Evolutionary conservation across 768 basidiomycete species (phyloP).

Genomic region (Hypsizygus marmoreus): DNA sequence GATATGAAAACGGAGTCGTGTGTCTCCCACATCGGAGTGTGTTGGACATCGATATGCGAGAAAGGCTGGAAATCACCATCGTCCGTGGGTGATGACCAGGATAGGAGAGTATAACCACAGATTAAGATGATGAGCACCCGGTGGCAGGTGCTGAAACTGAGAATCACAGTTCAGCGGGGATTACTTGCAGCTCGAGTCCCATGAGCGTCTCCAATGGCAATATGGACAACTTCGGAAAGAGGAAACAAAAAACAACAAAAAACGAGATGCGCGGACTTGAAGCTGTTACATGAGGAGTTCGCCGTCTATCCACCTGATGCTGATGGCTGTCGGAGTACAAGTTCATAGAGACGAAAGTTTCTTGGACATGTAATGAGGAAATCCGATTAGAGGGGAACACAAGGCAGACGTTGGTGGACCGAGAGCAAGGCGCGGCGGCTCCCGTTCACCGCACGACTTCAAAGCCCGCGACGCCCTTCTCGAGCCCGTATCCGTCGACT

Average conservation of each 20-base stretch:
- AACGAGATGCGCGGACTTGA: no score
- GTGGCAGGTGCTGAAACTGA: conserved; percentile 16
- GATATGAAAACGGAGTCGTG: conserved; percentile 17
- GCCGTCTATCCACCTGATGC: conserved; percentile 12
- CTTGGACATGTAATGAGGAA: conserved; percentile 8
- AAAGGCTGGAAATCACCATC: conserved; percentile 14
- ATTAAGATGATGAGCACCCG: conserved; percentile 4
- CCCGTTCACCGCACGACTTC: conserved; percentile 4
- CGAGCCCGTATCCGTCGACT: conserved; percentile 1
- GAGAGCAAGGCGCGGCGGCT: conserved; percentile 12
- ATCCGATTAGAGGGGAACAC: not conserved
- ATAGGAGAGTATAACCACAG: conserved; percentile 13
- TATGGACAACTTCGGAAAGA: conserved; percentile 16
- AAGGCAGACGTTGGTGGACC: conserved; percentile 8
- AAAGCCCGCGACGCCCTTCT: conserved; percentile 4
- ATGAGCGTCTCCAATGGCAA: conserved; percentile 4
- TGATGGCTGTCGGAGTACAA: conserved; percentile 3
- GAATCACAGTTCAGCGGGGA: conserved; percentile 15
- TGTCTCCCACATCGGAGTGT: conserved; percentile 15
- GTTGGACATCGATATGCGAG: conserved; percentile 17
- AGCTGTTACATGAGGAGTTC: no score
- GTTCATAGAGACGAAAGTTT: no score
- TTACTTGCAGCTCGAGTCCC: conserved; percentile 11
- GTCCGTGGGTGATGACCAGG: conserved; percentile 9
- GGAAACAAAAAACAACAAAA: no score